Conservation (phyloP, 768 basidiomycete species). For the Leccinum uliginosum region DNA sequence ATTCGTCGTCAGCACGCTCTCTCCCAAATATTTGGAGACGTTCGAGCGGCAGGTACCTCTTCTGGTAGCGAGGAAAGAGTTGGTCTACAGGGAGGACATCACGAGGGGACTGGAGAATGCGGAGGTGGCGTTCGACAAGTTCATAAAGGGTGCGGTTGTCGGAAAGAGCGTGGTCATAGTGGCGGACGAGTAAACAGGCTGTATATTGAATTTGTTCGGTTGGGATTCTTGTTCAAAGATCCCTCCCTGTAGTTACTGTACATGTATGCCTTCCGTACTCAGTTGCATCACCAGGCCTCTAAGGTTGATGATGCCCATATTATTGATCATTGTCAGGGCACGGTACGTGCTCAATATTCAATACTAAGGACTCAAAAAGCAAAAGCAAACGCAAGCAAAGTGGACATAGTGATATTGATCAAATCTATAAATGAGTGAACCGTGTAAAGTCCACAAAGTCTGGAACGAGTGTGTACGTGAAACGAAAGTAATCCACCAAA, state of each 20-base stretch:
- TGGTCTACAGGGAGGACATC: slow-evolving; percentile 45
- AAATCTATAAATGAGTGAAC: not conserved
- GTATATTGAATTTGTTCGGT: not conserved
- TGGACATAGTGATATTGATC: too few species aligned
- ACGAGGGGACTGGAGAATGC: slow-evolving; percentile 39
- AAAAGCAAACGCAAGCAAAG: not conserved
- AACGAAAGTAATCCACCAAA: not conserved
- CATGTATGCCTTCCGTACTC: not conserved
- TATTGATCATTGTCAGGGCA: not conserved
- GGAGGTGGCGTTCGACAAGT: slow-evolving; percentile 6
- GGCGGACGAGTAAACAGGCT: not conserved
- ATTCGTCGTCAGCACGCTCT: slow-evolving; percentile 33
- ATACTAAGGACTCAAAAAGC: not conserved
- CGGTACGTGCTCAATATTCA: not conserved
- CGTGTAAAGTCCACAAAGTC: not conserved
- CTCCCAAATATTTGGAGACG: slow-evolving; percentile 34
- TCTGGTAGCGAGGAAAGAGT: slow-evolving; percentile 40
- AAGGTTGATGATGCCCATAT: not conserved
- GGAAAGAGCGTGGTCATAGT: slow-evolving; percentile 10
- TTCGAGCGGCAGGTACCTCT: slow-evolving; percentile 41
- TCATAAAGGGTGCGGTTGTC: slow-evolving; percentile 7
- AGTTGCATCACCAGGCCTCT: not conserved
- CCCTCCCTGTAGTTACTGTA: not conserved
- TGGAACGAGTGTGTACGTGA: not conserved
- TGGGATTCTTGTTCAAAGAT: not conserved